These are phyloP conservation scores for Colletotrichum falcatum DNA, from an alignment of 2,329 filamentous ascomycete genomes.

Conservation along the genomic window DNA sequence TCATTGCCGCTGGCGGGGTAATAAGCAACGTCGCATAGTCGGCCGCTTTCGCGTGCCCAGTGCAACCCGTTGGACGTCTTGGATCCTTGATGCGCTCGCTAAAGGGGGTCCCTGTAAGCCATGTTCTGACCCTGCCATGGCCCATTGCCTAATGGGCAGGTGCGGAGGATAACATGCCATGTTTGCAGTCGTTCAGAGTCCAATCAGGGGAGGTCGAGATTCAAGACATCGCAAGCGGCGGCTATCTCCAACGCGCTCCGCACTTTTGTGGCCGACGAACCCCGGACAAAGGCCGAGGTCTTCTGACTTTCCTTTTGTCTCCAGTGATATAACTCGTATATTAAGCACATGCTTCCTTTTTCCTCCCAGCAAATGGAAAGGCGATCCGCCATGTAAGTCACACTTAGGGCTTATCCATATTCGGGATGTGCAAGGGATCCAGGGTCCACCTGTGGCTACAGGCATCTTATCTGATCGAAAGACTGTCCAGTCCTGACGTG, in stretches of 20 bases:
- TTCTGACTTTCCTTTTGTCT: not conserved
- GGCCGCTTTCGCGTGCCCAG: constrained; percentile 7
- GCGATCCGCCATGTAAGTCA: not conserved
- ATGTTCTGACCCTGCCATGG: not conserved
- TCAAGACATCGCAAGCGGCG: not conserved
- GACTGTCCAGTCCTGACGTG: too few relatives aligned
- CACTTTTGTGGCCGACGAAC: not conserved
- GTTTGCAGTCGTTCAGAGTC: not conserved
- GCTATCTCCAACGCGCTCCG: not conserved
- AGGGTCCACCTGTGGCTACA: too few relatives aligned
- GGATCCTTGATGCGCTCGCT: constrained; percentile 5
- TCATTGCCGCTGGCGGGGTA: not conserved
- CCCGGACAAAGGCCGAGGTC: not conserved
- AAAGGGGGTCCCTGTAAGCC: not conserved
- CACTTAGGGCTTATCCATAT: not conserved
- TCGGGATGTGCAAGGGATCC: too few relatives aligned
- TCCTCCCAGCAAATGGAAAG: not conserved
- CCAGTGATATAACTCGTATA: not conserved
- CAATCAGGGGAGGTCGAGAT: constrained; percentile 21
- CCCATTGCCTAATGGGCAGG: constrained; percentile 31
- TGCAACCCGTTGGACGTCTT: constrained; percentile 16
- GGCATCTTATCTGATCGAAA: too few relatives aligned
- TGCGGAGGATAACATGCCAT: constrained; percentile 22
- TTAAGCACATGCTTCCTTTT: not conserved
- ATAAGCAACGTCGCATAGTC: not conserved